Base-by-base conservation (phyloP, 108 stramenopile species). In the Nitzschia putrida region DNA sequence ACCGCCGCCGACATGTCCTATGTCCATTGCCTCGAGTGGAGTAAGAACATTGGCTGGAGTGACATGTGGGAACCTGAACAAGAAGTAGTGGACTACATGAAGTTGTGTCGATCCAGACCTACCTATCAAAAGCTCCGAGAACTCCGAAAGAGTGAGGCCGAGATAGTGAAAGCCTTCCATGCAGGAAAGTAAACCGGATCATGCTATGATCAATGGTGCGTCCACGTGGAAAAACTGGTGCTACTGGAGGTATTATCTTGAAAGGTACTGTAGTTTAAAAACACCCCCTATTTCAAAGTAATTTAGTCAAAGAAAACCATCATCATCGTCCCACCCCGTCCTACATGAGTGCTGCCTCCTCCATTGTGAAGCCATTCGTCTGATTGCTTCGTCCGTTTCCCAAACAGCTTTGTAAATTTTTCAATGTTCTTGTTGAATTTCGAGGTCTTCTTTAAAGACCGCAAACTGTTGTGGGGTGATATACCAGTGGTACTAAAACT, bases 1-100 rank as follows among this genome's bases (percentile, higher is more conserved):
- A 84, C 84, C 5, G 89, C 89, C 1, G 87, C 59, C 23, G 92
- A 93, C 58, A 88, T 90, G 64, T 53, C 85, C 37, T 89, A 87
- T 55, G 87, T 83, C 0, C 80, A 93, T 58, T 86, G 84, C 53
- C 77, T 86, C 59, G 85, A 83, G 53, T 90, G 89, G 89, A 84
- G 84, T 10, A 63, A 86, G 59, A 55, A 47, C 12, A 88, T 85
- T 64, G 88, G 86, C 14, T 90, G 92, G 89, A 42, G 82, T 43
- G 70, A 73, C 9, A 85, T 61, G 53, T 73, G 68, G 69, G 20
- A 51, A 47, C 66, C 41, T 29, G 68, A 65, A 18, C 13, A 53
- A 37, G 26, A 8, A 26, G 47, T 69, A 11, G 42, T 25, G 22
- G 60, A 50, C 29, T 88, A 88, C 53, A 26, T 81, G 61, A 37